These are phyloP conservation scores for Lepidium didymum DNA, from an alignment of 345 rosid genomes.

Conservation along the genomic window DNA sequence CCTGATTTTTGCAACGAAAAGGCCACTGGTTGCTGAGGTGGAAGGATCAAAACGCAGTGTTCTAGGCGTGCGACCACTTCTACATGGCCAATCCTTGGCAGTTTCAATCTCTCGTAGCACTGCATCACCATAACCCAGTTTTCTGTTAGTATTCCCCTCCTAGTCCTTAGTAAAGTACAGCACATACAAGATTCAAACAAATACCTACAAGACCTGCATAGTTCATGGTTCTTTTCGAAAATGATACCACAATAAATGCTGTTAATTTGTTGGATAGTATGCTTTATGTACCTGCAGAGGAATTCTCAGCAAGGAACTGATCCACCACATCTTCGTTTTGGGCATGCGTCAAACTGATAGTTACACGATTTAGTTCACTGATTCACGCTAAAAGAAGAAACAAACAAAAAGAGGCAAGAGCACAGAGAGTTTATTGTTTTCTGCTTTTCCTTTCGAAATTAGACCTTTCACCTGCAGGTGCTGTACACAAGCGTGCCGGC, in stretches of 20 bases:
- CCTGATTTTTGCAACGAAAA: slow-evolving; percentile 68
- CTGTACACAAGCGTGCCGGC: slow-evolving; percentile 85
- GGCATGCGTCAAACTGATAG: slow-evolving; percentile 68
- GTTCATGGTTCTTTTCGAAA: not conserved
- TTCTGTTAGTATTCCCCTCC: not conserved
- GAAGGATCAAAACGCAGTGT: slow-evolving; percentile 79
- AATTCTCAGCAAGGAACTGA: slow-evolving; percentile 55
- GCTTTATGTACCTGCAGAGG: slow-evolving; percentile 51
- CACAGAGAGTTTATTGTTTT: not conserved
- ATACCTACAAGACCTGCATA: not conserved
- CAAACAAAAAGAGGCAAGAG: not conserved
- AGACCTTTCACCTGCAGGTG: slow-evolving; percentile 71
- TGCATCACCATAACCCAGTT: slow-evolving; percentile 27
- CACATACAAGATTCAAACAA: not conserved
- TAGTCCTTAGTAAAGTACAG: not conserved
- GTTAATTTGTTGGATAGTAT: not conserved
- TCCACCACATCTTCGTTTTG: slow-evolving; percentile 90
- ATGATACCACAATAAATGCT: not conserved
- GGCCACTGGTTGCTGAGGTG: slow-evolving; percentile 90
- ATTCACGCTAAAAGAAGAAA: not conserved
- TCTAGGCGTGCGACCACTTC: slow-evolving; percentile 61
- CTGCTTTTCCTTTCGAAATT: not conserved
- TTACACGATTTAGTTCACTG: slow-evolving; percentile 3
- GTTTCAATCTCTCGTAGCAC: slow-evolving; percentile 59
- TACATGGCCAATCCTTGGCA: slow-evolving; percentile 77